Evolutionary conservation across 2,329 filamentous ascomycete species (phyloP).

Genomic region (Verticillium albo-atrum): DNA sequence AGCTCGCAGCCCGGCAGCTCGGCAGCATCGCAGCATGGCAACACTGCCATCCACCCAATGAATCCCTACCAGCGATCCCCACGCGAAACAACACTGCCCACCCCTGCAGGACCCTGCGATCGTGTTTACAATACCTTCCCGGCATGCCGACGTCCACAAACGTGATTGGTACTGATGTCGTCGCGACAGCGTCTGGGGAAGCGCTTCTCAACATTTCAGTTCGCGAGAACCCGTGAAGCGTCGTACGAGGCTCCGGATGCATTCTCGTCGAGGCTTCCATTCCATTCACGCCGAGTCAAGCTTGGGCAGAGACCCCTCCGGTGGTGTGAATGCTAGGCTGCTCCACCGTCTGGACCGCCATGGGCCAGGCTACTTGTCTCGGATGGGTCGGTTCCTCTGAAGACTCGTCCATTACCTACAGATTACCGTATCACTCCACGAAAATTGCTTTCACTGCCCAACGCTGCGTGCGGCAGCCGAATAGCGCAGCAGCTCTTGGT

Average conservation of each 20-base stretch:
- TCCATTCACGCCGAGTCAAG: not conserved
- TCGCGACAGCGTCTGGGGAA: not conserved
- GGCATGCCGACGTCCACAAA: not conserved
- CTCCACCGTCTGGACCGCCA: not conserved
- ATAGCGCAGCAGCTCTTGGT: not conserved
- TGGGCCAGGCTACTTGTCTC: not conserved
- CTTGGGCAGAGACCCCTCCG: not conserved
- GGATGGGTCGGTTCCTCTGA: not conserved
- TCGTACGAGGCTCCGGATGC: not conserved
- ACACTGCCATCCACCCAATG: not conserved
- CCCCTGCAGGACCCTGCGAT: not conserved
- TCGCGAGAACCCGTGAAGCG: not conserved
- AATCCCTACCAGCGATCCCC: not conserved
- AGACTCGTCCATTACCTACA: not conserved
- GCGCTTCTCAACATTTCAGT: not conserved
- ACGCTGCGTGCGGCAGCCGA: not conserved
- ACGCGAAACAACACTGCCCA: not conserved
- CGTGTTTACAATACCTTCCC: not conserved
- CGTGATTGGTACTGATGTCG: not conserved
- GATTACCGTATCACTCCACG: not conserved
- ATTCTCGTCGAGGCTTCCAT: not conserved
- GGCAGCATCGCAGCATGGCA: no score
- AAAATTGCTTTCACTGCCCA: not conserved
- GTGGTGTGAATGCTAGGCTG: not conserved
- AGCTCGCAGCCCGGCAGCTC: not conserved